Percentiles rank a stretch among this genome's conserved stretches.
Evolutionary conservation across 768 basidiomycete genomes (phyloP).

Genomic region (Mycena vitilis): DNA sequence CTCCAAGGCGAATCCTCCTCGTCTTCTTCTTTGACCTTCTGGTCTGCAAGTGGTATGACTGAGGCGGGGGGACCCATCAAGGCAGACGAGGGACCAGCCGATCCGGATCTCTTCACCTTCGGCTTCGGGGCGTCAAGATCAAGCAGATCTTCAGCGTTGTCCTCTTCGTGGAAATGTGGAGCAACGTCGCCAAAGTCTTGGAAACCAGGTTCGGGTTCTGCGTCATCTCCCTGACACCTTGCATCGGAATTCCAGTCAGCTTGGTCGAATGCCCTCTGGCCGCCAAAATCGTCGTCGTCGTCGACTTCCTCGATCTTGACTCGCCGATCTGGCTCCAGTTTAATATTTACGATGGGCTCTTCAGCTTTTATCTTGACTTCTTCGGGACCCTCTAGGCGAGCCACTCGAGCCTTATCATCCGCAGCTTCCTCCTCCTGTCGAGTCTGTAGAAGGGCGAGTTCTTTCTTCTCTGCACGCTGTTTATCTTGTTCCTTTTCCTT

Average conservation of each 20-base stretch:
- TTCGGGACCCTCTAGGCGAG: constrained; percentile 33
- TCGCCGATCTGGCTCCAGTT: constrained; percentile 21
- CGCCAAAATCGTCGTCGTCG: constrained; percentile 30
- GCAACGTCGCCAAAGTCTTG: constrained; percentile 17
- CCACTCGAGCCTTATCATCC: constrained; percentile 35
- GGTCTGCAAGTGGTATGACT: constrained; percentile 12
- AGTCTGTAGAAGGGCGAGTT: constrained; percentile 35
- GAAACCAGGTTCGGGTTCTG: background rate
- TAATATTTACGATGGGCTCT: constrained; percentile 22
- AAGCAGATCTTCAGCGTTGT: constrained; percentile 36
- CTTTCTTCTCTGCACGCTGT: constrained; percentile 35
- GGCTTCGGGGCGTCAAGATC: constrained; percentile 34
- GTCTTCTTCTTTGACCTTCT: constrained; percentile 27
- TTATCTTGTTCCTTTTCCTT: constrained; percentile 39
- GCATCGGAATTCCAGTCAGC: constrained; percentile 4
- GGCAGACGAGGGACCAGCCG: constrained; percentile 7
- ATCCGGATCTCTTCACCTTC: constrained; percentile 27
- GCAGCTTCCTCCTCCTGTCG: constrained; percentile 38
- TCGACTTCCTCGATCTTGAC: constrained; percentile 35
- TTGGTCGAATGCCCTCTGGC: constrained; percentile 12
- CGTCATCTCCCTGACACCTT: background rate
- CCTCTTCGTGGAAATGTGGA: constrained; percentile 30
- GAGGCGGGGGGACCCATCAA: constrained; percentile 31
- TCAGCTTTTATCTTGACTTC: constrained; percentile 37
- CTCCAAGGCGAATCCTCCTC: constrained; percentile 39